Base-by-base conservation (phyloP, 2,329 filamentous ascomycete species). In the Chaetomiaceae sp. region DNA sequence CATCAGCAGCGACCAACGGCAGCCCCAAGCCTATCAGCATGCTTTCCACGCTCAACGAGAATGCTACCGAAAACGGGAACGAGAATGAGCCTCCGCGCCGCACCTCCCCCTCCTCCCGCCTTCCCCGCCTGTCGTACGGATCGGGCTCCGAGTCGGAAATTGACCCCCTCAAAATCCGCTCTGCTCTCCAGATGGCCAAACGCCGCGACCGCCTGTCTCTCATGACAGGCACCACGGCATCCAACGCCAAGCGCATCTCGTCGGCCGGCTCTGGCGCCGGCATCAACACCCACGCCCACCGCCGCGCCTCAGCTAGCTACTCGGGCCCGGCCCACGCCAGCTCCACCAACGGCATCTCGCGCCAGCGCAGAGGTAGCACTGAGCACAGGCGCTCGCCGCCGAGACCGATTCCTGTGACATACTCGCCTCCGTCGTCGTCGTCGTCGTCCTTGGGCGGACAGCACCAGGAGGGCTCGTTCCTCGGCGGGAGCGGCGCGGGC, bases 261-360 rank as follows among this genome's bases (percentile, higher is more conserved):
- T 75, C 76, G 1, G 62, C 74, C 45, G 69, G 73, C 12, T 68
- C 69, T 7, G 23, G 34, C 37, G 31, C 20, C 16, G 30, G 19
- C 52, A 64, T 63, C 53, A 63, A 8, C 23, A 6, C 25, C 21
- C 13, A n/a, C 31, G 30, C 51, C 60, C 65, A 58, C 31, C 61
- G 66, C 55, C 67, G 68, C 45, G 65, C 57, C 62, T 47, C 63
- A 64, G 53, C 62, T 12, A 65, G 65, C 55, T 69, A 76, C 62
- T 65, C 72, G 21, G 69, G 70, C 2, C 62, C 60, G 8, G 30
- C 70, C 13, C 63, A 16, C 20, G 21, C 75, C 6, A 78, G 75
- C 59, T 71, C 66, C 57, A 69, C 75, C 6, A 81, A 81, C 61
- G 79, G 78, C 38, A 77, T 82, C 58, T 79, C 76, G 35, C 70